Evolutionary conservation across 306 rosid species (phyloP), one percentile per base, ranked within the genome.

Genomic region (Ammopiptanthus mongolicus): DNA sequence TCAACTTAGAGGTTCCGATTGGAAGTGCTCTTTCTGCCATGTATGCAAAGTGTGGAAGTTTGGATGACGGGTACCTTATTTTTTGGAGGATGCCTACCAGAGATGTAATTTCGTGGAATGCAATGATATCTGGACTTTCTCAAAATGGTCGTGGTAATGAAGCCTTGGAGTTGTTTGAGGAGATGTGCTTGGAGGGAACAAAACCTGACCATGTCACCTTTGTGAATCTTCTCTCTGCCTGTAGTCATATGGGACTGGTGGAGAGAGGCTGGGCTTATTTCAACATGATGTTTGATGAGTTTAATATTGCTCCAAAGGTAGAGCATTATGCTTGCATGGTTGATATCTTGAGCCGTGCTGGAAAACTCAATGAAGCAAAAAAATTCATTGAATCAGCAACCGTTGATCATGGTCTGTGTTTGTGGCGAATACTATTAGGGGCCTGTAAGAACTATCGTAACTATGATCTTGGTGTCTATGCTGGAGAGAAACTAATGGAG

Each of bases 281-380:
- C 75, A 81, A 84, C 47, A 84, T 84, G 93, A 93, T 93, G 98
- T 74, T 8, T 66, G 84, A 76, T 55, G 80, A 87, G 58, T 91
- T 85, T 64, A 68, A 83, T 78, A 75, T 93, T 47, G 64, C 77
- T 59, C 97, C 91, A 14, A 81, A 65, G 5, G 84, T 91, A 6
- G 97, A 93, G 86, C 96, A 93, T 57, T 86, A 87, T 73, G 97
- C 98, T 80, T 91, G 94, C 86, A 85, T 93, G 96, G 98, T 89
- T 65, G 98, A 93, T 61, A 77, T 91, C 71, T 75, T 88, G 51
- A 91, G 98, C 77, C 98, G 96, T 39, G 91, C 97, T 19, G 96
- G 98, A 67, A 86, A 85, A 78, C 84, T 93, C 47, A 68, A 61
- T 18, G 97, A 93, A 74, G 92, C 98, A 5, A 89, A 84, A 76